Evolutionary conservation across 2,329 filamentous ascomycete species (phyloP).

Genomic region (Trichoderma atroviride): DNA sequence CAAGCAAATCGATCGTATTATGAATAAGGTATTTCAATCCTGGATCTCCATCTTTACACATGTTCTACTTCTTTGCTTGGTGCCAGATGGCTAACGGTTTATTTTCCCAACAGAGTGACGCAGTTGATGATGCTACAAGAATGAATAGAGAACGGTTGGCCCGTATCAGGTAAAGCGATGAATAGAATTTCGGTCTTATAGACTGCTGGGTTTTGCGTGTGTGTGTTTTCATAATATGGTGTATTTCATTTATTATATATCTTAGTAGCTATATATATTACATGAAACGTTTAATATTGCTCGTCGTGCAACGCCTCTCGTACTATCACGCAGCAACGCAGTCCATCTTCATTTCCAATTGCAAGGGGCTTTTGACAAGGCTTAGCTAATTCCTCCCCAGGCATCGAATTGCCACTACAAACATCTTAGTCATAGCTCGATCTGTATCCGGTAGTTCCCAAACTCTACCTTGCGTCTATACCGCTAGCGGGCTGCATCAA

Average conservation of each 20-base stretch:
- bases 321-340: not conserved
- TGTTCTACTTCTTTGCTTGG: not conserved
- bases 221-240: not conserved
- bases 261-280: not conserved
- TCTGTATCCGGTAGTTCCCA: not conserved
- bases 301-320: not conserved
- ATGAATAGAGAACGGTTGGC: constrained; percentile 75
- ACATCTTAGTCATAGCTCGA: not conserved
- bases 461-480: not conserved
- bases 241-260: constrained; percentile 8
- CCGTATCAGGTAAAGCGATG: constrained; percentile 51
- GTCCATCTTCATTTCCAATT: not conserved
- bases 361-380: not conserved
- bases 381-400: not conserved
- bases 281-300: not conserved
- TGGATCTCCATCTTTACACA: not conserved
- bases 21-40: constrained; percentile 64
- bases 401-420: not conserved
- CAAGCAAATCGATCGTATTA: constrained; percentile 72
- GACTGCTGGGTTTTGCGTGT: not conserved
- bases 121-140: constrained; percentile 77
- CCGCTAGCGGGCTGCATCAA: not conserved
- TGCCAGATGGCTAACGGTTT: constrained; percentile 35
- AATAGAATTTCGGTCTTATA: constrained; percentile 10
- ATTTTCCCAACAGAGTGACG: constrained; percentile 65